Base-by-base conservation (phyloP, 2,329 filamentous ascomycete genomes). In the Zymoseptoria brevis region DNA sequence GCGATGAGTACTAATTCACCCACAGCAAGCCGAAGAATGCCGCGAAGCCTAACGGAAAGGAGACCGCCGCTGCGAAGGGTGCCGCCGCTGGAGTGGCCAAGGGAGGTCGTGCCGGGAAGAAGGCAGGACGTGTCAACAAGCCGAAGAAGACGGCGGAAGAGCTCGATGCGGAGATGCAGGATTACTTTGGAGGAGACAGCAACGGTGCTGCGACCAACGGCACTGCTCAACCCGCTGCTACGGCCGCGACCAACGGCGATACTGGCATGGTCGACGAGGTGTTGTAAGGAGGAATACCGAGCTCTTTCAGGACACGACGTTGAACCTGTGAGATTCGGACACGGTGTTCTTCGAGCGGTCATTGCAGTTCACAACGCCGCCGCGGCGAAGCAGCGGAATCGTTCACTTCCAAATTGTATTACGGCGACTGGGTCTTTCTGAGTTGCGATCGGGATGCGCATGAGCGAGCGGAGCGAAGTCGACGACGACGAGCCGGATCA, bases 91-190 rank as follows among this genome's bases (percentile, higher is more conserved):
- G 84, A 65, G 76, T 76, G 53, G 77, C 73, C 53, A 74, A 76
- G 48, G 79, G 78, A 57, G 79, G 77, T 75, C 68, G 81, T 79
- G 80, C 72, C 52, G 75, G 76, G 53, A 81, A 81, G 75, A 70
- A 82, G 80, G 73, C 76, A 50, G 85, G 86, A 67, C 87, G 79
- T 70, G 79, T 81, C 65, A 87, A 69, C 81, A 87, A 66, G 77
- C 86, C 70, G 80, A 95, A 85, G 76, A 97, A 97, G 88, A 96
- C 91, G 0, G 86, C 88, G 1, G 93, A 96, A 73, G 92, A 99
- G 78, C 85, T 99, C 24, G 94, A 99, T 74, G 91, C 90, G 4
- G 94, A 99, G 75, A 99, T 99, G 94, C 87, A 85, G 19, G 94
- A 97, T 75, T 99, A 99, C 79, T 97, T 95, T 73, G 85, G 81